Evolutionary conservation across 1,139 yeast species (phyloP), one percentile per base, ranked within the genome.

Genomic region (Casaregolazyma suthepensis): DNA sequence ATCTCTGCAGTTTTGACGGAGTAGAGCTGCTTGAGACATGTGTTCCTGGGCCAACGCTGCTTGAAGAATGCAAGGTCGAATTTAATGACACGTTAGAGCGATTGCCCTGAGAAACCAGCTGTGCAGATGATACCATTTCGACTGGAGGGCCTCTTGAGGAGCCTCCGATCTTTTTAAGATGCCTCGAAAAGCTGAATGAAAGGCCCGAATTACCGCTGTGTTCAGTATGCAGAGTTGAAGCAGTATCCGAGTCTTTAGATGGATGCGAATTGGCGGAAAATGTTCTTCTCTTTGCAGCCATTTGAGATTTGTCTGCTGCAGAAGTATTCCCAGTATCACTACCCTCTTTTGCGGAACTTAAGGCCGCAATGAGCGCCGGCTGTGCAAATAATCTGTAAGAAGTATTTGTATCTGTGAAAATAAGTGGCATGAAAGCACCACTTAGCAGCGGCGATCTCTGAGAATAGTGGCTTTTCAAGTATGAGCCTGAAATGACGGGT

Each of bases 401-500:
- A 12, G 84, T 80, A 15, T 78, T 63, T 13, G 76, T 60, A 47
- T 79, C 81, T 3, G 85, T 81, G 63, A 84, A 84, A 50, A 84
- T 62, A 13, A 83, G 72, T 1, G 90, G 85, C 15, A 83, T 66
- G 59, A 79, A 81, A 1, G 83, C 75, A 2, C 88, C 89, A 3
- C 77, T 72, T 29, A 78, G 67, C 48, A 83, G 64, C 1, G 78
- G 82, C 37, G 79, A 71, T 61, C 76, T 69, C 31, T 79, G 75
- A 5, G 67, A 60, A 55, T 71, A 71, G 59, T 77, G 78, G 45
- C 65, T 66, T 51, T 70, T 68, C 43, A 72, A 65, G 56, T 74
- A 77, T 29, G 70, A 62, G n/a, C 80, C 79, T 22, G 71, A 63
- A 15, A 66, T 60, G 10, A 76, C 71, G 0, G 81, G 77, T 57